Conservation (phyloP, 2,329 filamentous ascomycete genomes). For the Penicillium sp. region DNA sequence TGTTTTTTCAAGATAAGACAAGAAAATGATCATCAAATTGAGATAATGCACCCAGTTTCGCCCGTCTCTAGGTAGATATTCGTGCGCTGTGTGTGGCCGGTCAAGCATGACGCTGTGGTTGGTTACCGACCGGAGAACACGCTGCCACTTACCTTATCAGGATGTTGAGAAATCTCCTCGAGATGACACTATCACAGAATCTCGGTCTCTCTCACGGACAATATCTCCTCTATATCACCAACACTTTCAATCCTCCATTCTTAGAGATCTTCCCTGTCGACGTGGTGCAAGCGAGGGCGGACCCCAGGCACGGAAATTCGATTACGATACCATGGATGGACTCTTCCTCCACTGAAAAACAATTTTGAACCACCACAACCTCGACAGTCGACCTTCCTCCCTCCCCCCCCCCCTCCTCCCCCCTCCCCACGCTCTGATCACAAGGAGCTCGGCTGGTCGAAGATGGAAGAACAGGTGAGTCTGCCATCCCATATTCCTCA, state of each 20-base stretch:
- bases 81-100: not conserved
- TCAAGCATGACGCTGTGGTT: constrained; percentile 3
- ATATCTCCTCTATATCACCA: not conserved
- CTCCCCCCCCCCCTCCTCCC: constrained; percentile 5
- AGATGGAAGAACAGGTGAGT: constrained; percentile 52
- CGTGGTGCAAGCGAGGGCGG: constrained; percentile 25
- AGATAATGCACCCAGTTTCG: not conserved
- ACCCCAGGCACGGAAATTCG: constrained; percentile 29
- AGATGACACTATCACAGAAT: not conserved
- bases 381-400: constrained; percentile 27
- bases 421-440: constrained; percentile 28
- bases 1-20: not conserved
- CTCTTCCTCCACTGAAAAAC: constrained; percentile 33
- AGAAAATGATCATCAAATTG: not conserved
- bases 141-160: constrained; percentile 31
- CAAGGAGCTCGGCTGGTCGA: constrained; percentile 43
- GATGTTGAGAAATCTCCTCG: constrained; percentile 10
- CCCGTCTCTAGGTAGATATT: not conserved
- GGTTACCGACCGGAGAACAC: constrained; percentile 14
- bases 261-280: not conserved
- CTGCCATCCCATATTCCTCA: not conserved
- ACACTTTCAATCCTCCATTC: not conserved
- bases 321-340: constrained; percentile 30
- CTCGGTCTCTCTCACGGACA: not conserved
- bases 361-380: constrained; percentile 31